Percentiles rank a stretch among this genome's conserved stretches.
phyloP scores from a whole-genome alignment of 495 filamentous ascomycete species.

The Durotheca rogersii region DNA sequence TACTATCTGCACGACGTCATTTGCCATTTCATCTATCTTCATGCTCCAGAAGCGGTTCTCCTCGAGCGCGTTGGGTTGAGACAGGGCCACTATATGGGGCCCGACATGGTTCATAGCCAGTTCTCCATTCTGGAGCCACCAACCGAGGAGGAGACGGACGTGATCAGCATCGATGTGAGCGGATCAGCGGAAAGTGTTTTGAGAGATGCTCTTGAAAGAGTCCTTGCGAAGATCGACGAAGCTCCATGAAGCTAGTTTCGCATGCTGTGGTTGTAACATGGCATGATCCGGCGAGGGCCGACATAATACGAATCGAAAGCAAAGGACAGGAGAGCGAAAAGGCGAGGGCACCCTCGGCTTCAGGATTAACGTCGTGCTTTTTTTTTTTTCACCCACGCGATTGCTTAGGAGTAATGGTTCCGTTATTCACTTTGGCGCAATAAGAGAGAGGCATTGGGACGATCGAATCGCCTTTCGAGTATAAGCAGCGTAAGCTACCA shows the following conservation, averaged over 20 bases:
- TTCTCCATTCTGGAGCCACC: conserved; percentile 84
- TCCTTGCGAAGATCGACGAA: conserved; percentile 41
- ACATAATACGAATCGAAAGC: too few relatives aligned
- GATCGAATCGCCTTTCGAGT: conserved; percentile 15
- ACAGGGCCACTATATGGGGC: conserved; percentile 93
- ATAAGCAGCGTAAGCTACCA: conserved; percentile 20
- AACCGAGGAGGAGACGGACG: conserved; percentile 73
- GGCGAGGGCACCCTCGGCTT: conserved; percentile 1
- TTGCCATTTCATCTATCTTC: conserved; percentile 92
- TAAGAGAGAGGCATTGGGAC: conserved; percentile 22
- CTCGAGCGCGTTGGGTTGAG: conserved; percentile 70
- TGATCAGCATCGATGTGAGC: conserved; percentile 78
- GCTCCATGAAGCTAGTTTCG: conserved; percentile 21
- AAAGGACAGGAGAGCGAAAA: conserved; percentile 1
- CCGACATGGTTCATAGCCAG: conserved; percentile 94
- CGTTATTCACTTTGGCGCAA: conserved; percentile 25
- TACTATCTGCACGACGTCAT: conserved; percentile 73
- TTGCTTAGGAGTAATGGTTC: conserved; percentile 28
- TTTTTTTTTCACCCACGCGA: conserved; percentile 13
- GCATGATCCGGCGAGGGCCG: not conserved
- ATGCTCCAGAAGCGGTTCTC: conserved; percentile 70
- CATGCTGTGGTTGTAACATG: not conserved
- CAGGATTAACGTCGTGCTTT: conserved; percentile 21
- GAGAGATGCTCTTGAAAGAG: conserved; percentile 60
- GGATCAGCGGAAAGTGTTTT: conserved; percentile 65